Evolutionary conservation across 371 early-diverging fungal genomes (phyloP), one percentile per base, ranked within the genome.

Genomic region (Mortierella sp.): DNA sequence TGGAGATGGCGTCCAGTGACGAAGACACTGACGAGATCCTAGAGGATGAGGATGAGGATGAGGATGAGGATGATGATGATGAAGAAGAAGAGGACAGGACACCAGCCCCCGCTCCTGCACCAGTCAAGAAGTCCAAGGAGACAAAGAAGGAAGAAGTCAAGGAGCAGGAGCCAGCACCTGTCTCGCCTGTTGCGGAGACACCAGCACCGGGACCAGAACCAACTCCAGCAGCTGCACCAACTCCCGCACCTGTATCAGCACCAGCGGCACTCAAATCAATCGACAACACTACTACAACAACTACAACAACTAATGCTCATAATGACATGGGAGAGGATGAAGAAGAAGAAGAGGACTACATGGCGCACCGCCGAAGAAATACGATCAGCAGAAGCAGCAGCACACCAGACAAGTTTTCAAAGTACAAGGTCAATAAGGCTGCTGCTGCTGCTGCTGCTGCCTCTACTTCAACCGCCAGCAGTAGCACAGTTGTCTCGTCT

Each of bases 1-100:
- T 74, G 29, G 74, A 74, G 52, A 59, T 74, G 74, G 63, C 63
- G n/a, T 74, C 74, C n/a, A 64, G 64, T 22, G 64, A 43, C 12
- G 76, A 74, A 25, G 67, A 65, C 29, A 60, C 67, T 19, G 76
- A 74, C 17, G 64, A 48, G 24, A 16, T 68, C 2, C 44, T 74
- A 12, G 67, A 67, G 28, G 76, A 74, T 16, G 74, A 73, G 0
- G 66, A 71, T 8, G 67, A 66, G 0, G 67, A 67, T 2, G 68
- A 67, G 0, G 62, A 72, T 10, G 54, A 54, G 2, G 61, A 67
- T 19, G 31, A 19, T 14, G 71, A 55, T 22, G 51, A 24, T n/a
- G 50, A 41, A 0, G 41, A 46, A 45, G 57, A 52, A 28, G 57
- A 55, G 39, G 41, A 48, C 28, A n/a, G n/a, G n/a, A n/a, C n/a